A percentile compares a stretch with the other conserved stretches of the same genome.
Conservation (phyloP, 768 basidiomycete genomes). For the Hydnomerulius pinastri region DNA sequence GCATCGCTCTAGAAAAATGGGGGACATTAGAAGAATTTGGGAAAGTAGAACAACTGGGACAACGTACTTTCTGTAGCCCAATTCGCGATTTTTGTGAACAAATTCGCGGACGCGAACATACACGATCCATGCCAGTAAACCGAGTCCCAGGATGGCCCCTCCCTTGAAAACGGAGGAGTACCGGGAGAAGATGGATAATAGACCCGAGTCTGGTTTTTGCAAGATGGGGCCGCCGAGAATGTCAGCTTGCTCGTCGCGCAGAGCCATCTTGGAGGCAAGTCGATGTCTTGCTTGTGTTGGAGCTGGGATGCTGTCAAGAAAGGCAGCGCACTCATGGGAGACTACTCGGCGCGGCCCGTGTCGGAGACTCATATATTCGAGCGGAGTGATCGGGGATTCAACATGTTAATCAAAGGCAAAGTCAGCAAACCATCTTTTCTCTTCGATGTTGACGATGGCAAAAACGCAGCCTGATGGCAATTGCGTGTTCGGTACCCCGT, state of each 20-base stretch:
- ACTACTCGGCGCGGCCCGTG: constrained; percentile 17
- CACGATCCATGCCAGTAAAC: constrained; percentile 36
- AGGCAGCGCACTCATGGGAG: constrained; percentile 9
- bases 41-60: neutral
- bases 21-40: constrained; percentile 13
- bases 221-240: constrained; percentile 64
- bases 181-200: constrained; percentile 34
- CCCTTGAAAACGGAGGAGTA: constrained; percentile 39
- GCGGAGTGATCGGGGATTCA: constrained; percentile 18
- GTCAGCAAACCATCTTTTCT: neutral
- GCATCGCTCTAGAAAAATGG: constrained; percentile 53
- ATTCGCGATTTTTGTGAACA: constrained; percentile 61
- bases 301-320: constrained; percentile 25
- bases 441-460: neutral
- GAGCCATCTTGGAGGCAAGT: constrained; percentile 45
- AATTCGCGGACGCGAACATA: constrained; percentile 43
- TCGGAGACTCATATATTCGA: constrained; percentile 22
- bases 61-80: constrained; percentile 63
- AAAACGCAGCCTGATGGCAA: neutral
- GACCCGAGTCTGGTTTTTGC: constrained; percentile 33
- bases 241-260: constrained; percentile 64
- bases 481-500: neutral
- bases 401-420: neutral
- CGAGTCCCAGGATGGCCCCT: constrained; percentile 37
- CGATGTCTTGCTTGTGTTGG: constrained; percentile 16